Conservation (phyloP, 208 protist species). For the Naegleria fowleri region DNA sequence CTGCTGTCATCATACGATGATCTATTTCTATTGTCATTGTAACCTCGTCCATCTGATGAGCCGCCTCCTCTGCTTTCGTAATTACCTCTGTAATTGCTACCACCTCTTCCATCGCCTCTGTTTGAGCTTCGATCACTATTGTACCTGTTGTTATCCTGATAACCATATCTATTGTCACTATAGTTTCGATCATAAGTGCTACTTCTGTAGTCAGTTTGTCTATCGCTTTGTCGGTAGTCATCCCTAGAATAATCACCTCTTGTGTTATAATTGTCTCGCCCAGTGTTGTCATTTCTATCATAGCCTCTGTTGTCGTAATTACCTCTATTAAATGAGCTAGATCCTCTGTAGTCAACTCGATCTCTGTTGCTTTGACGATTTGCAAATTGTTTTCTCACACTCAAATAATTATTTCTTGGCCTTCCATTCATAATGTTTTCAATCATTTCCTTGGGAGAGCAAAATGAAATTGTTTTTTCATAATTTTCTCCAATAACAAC, state of each 20-base stretch:
- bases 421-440: background rate
- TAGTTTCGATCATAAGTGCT: background rate
- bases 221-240: background rate
- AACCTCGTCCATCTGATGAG: background rate
- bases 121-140: background rate
- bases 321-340: background rate
- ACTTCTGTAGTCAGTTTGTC: background rate
- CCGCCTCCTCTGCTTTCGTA: background rate
- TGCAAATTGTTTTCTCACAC: background rate
- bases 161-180: background rate
- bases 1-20: background rate
- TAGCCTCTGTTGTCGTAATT: background rate
- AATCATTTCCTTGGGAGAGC: background rate
- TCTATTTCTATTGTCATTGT: background rate
- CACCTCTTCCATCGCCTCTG: background rate
- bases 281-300: background rate
- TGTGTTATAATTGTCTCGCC: background rate
- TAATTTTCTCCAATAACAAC: background rate
- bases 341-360: background rate
- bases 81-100: background rate
- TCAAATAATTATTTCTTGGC: conserved; percentile 12
- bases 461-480: background rate
- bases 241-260: background rate
- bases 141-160: background rate
- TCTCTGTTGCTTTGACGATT: background rate